phyloP scores from a whole-genome alignment of 2,329 filamentous ascomycete genomes.

The Fusarium clavum region DNA sequence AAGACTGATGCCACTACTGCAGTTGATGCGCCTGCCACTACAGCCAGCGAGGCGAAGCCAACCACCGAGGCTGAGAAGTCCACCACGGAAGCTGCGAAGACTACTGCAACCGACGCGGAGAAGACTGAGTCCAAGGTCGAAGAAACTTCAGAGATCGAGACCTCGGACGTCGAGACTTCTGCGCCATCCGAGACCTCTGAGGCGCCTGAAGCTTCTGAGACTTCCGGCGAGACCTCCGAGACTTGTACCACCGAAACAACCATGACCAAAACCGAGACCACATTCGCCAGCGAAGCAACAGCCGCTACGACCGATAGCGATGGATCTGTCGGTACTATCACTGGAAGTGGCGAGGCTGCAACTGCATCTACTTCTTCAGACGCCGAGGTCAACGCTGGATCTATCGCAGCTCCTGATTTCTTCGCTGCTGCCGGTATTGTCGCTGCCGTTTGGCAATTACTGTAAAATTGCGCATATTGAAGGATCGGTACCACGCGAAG shows the following conservation, averaged over 20 bases:
- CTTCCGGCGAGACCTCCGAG: neutral
- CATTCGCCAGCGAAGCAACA: slow-evolving; percentile 1
- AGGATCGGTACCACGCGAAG: neutral
- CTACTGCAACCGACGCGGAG: neutral
- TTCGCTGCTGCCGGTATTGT: slow-evolving; percentile 5
- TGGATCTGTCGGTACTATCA: neutral
- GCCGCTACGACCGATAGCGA: neutral
- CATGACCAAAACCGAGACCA: neutral
- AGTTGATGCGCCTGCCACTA: neutral
- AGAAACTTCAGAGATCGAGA: neutral
- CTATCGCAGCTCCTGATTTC: neutral
- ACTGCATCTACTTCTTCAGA: slow-evolving; percentile 2
- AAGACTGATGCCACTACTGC: slow-evolving; percentile 12
- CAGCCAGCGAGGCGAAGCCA: neutral
- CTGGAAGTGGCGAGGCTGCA: neutral
- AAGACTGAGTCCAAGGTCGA: neutral
- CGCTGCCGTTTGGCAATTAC: slow-evolving; percentile 19
- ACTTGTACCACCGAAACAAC: slow-evolving; percentile 2
- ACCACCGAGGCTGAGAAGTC: slow-evolving; percentile 2
- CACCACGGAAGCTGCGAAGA: neutral
- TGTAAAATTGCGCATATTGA: neutral
- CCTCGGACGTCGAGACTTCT: slow-evolving; percentile 1
- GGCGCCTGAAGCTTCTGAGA: neutral
- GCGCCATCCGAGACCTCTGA: neutral
- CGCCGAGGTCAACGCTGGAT: slow-evolving; percentile 6